These are phyloP conservation scores for Polygonum maritimum DNA, from an alignment of 148 eudicot species.

Conservation along the genomic window DNA sequence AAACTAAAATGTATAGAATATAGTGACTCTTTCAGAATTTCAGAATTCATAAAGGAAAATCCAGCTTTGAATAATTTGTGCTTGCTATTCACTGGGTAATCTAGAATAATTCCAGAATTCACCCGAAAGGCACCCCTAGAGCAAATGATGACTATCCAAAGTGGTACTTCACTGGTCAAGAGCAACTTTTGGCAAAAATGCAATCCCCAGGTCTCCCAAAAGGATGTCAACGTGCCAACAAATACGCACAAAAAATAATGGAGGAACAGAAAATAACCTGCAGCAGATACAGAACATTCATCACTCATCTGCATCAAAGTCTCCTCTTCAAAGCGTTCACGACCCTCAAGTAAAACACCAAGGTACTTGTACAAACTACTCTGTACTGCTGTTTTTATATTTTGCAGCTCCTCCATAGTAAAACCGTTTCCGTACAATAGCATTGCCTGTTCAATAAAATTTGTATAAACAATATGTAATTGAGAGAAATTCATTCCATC, in stretches of 20 bases:
- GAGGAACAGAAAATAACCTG: not conserved
- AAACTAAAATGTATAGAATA: not conserved
- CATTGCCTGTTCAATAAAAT: slow-evolving; percentile 1
- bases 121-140: not conserved
- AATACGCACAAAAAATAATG: not conserved
- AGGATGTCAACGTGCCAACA: not conserved
- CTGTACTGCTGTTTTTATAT: not conserved
- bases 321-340: slow-evolving; percentile 7
- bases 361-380: slow-evolving; percentile 9
- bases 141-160: not conserved
- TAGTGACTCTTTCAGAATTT: not conserved
- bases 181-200: not conserved
- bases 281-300: not conserved
- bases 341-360: slow-evolving; percentile 3
- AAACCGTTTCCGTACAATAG: slow-evolving; percentile 1
- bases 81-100: not conserved
- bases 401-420: slow-evolving; percentile 1
- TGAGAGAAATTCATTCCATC: not conserved
- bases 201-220: not conserved
- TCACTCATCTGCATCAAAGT: not conserved
- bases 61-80: not conserved
- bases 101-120: not conserved
- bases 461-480: not conserved
- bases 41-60: no score
- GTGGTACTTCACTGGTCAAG: not conserved